Percentiles rank a stretch among this genome's conserved stretches.
These are phyloP conservation scores for Diaporthe longicolla DNA, from an alignment of 2,329 filamentous ascomycete genomes.

Conservation along the genomic window DNA sequence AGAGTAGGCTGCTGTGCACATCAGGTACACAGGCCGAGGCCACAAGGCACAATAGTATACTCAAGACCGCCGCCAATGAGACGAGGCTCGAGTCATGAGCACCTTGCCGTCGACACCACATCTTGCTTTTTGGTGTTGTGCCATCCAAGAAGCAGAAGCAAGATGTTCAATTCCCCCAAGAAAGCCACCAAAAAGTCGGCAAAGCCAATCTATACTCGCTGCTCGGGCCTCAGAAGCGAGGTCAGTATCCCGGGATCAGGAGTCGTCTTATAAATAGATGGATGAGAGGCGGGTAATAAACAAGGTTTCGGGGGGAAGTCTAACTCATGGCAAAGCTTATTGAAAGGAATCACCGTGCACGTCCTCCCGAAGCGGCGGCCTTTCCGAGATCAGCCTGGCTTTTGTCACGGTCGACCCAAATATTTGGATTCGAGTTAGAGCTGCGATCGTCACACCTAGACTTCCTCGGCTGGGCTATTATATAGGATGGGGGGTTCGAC, in stretches of 20 bases:
- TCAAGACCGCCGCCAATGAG: neutral
- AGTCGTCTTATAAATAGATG: neutral
- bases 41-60: neutral
- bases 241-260: neutral
- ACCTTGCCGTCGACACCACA: neutral
- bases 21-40: slow-evolving; percentile 11
- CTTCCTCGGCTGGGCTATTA: neutral
- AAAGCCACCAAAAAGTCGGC: too few species aligned
- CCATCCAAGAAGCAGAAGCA: neutral
- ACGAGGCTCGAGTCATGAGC: neutral
- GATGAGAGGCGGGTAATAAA: too few species aligned
- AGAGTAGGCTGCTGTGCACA: neutral
- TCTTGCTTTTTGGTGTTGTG: neutral
- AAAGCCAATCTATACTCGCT: neutral
- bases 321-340: slow-evolving; percentile 7
- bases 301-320: neutral
- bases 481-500: too few species aligned
- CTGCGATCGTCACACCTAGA: too few species aligned
- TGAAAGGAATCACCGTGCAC: slow-evolving; percentile 2
- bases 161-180: too few species aligned
- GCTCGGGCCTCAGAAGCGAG: neutral
- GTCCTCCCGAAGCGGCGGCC: neutral
- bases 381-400: neutral
- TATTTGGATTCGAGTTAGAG: neutral
- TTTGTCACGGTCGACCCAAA: neutral